Evolutionary conservation across 257 asterid genomes (phyloP), one percentile per base, ranked within the genome.

Genomic region (Coffea canephora): DNA sequence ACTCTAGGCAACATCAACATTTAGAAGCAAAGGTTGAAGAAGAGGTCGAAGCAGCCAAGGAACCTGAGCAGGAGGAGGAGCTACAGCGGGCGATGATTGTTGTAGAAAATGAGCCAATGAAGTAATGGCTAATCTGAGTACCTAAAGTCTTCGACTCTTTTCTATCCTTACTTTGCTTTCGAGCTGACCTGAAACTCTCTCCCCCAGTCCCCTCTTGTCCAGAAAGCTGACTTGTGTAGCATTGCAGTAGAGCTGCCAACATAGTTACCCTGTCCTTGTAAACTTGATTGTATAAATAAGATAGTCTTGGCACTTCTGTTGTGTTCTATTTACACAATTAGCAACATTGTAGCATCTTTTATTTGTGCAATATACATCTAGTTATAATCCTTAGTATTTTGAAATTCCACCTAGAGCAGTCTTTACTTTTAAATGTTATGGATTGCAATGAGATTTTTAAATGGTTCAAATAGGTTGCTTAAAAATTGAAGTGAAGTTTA

Each of bases 31-130:
- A 31, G 16, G 77, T 69, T 21, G 93, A 78, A 21, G 93, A 82
- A n/a, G 89, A 78, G 23, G 76, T 23, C 16, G 76, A 34, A 52
- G 73, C 39, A 54, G 80, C 62, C 46, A 43, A 82, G 85, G 83
- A 84, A 50, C 48, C 78, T 36, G 82, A 64, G 34, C 69, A 77
- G 45, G 69, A 88, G 45, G 69, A 88, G 77, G 66, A 87, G 73
- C 86, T 82, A 77, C 76, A 83, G 36, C 84, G 84, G 77, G 92
- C 96, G 81, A 23, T 90, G 78, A 85, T 91, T 55, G 88, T 91
- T 79, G 86, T 88, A 18, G 91, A 89, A 81, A 69, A 46, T 23
- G 86, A 78, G 68, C 74, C 86, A 48, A 73, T 81, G 41, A 82
- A 85, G 85, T 69, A 80, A 46, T 14, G 23, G 59, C 14, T 45